These are phyloP conservation scores for Torulaspora microellipsoides DNA, from an alignment of 805 yeast species.

Conservation along the genomic window DNA sequence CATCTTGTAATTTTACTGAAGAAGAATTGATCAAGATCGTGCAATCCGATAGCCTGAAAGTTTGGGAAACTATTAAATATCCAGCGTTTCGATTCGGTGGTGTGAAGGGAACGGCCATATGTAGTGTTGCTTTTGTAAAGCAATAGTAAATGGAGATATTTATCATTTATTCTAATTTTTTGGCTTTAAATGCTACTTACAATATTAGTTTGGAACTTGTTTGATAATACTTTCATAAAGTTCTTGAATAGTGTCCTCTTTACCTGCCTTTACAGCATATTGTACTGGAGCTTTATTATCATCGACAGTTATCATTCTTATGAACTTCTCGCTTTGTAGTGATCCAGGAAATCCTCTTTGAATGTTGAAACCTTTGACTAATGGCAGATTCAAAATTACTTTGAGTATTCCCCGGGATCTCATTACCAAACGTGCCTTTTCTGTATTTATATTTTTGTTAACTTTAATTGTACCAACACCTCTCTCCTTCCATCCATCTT, in stretches of 20 bases:
- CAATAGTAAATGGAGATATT: slow-evolving; percentile 11
- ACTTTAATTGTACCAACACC: slow-evolving; percentile 88
- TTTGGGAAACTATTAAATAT: slow-evolving; percentile 66
- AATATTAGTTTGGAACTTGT: slow-evolving; percentile 14
- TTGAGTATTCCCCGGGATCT: slow-evolving; percentile 82
- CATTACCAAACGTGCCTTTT: slow-evolving; percentile 73
- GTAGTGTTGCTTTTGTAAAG: slow-evolving; percentile 74
- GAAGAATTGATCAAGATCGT: slow-evolving; percentile 59
- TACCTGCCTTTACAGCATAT: slow-evolving; percentile 72
- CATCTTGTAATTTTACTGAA: slow-evolving; percentile 93
- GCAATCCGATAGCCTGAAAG: slow-evolving; percentile 43
- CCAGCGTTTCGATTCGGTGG: slow-evolving; percentile 91
- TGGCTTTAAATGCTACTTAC: neutral
- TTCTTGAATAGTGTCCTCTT: slow-evolving; percentile 53
- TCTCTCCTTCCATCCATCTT: slow-evolving; percentile 91
- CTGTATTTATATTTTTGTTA: slow-evolving; percentile 42
- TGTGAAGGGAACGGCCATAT: slow-evolving; percentile 77
- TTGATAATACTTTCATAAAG: slow-evolving; percentile 42
- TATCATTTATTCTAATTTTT: slow-evolving; percentile 3
- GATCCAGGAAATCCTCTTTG: slow-evolving; percentile 84
- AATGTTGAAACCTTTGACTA: slow-evolving; percentile 57
- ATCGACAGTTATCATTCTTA: slow-evolving; percentile 67
- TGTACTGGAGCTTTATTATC: slow-evolving; percentile 68
- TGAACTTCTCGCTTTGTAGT: slow-evolving; percentile 73
- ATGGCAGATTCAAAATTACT: slow-evolving; percentile 72